Evolutionary conservation across 225 moss, liverwort and hornwort genomes (phyloP), one percentile per base, ranked within the genome.

Genomic region (Pleurozium schreberi): DNA sequence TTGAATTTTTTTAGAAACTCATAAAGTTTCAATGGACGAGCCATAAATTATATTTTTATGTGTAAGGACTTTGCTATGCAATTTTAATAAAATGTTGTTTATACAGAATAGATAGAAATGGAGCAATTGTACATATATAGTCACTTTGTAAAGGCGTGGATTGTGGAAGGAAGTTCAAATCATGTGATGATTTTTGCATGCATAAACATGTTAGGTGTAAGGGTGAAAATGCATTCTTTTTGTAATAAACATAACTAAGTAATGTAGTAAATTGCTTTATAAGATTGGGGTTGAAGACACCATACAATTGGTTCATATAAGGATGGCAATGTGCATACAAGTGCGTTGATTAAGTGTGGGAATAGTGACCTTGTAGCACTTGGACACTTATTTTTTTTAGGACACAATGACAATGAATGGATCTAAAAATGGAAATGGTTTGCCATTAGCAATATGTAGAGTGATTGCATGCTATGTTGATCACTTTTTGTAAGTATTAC

Each of bases 391-490:
- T 73, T 30, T 6, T 15, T 30, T 73, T 0, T 18, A 18, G 0
- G 7, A 75, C 5, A 49, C 3, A 31, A 19, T 16, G 7, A 42
- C 42, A 42, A 42, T 15, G 26, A 26, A 4, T 42, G 42, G 26
- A 70, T 42, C 1, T 0, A 26, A 0, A 7, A 75, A 33, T 75
- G 1, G 5, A 33, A 20, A 8, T 49, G 7, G 3, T 20, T 20
- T 20, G 8, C 4, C 49, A 7, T 2, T 9, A 75, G 7, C 7
- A 75, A 33, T 18, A 33, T 49, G 4, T 49, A 33, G 11, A 49
- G 49, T 49, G 7, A 47, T 31, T 75, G 30, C 16, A 15, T 43
- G 9, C 9, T 71, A 43, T 17, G 5, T 1, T 5, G 0, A 10
- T 47, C 74, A 74, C 47, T 1, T 30, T 18, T 47, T 74, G 10